Conservation (phyloP, 257 asterid species). For the Lithospermum erythrorhizon region DNA sequence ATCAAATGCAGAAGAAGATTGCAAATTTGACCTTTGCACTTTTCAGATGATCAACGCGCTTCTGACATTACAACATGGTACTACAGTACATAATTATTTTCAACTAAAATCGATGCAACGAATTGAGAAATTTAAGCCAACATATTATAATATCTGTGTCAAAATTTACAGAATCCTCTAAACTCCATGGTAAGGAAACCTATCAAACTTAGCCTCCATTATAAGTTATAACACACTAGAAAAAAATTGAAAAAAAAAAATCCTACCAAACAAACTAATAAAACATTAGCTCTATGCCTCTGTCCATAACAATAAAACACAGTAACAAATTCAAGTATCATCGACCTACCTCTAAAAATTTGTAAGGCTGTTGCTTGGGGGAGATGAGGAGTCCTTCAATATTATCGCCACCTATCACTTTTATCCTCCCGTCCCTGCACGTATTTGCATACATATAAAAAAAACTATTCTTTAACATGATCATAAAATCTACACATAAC, state of each 20-base stretch:
- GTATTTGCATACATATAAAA: not conserved
- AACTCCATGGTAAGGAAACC: too few relatives aligned
- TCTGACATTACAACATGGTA: not conserved
- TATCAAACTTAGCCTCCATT: too few relatives aligned
- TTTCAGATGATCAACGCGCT: not conserved
- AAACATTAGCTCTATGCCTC: not conserved
- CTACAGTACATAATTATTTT: too few relatives aligned
- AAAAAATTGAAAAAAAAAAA: too few relatives aligned
- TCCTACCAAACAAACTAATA: not conserved
- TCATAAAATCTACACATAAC: not conserved
- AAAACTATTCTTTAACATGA: not conserved
- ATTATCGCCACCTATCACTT: slow-evolving; percentile 82
- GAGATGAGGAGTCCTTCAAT: slow-evolving; percentile 75
- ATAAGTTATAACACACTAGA: not conserved
- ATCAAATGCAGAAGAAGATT: not conserved
- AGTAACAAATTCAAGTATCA: not conserved
- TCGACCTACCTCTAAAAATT: slow-evolving; percentile 63
- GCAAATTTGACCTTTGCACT: not conserved
- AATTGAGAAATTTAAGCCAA: not conserved
- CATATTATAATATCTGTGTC: too few relatives aligned
- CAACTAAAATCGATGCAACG: not conserved
- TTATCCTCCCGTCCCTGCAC: slow-evolving; percentile 90
- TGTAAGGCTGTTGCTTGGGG: slow-evolving; percentile 61
- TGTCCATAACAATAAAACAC: not conserved
- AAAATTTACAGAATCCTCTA: too few relatives aligned